These are phyloP conservation scores for Thoreauomyces humboldtii DNA, from an alignment of 192 early-diverging fungal species.

Conservation along the genomic window DNA sequence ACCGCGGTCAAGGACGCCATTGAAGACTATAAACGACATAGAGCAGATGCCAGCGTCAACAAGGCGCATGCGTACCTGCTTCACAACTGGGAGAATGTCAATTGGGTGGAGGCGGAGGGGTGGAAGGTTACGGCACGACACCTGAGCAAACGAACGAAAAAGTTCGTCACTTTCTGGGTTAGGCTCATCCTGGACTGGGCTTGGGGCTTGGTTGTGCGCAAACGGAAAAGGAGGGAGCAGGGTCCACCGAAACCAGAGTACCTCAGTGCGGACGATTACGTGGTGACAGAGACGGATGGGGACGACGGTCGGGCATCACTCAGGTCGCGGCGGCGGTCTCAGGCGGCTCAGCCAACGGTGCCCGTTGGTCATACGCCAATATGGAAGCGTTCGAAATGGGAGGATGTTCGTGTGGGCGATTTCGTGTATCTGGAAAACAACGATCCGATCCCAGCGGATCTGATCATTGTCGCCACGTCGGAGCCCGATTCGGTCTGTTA, in stretches of 20 bases:
- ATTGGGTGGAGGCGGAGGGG: constrained; percentile 35
- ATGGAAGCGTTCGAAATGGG: constrained; percentile 44
- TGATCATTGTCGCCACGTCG: constrained; percentile 75
- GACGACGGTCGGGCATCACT: too few species aligned
- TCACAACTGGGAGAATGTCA: constrained; percentile 60
- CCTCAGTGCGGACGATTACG: constrained; percentile 16
- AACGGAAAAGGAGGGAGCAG: neutral
- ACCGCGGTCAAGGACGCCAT: constrained; percentile 69
- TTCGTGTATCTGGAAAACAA: constrained; percentile 79
- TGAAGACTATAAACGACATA: constrained; percentile 86
- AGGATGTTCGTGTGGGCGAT: constrained; percentile 73
- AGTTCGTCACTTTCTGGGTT: neutral
- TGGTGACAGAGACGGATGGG: neutral
- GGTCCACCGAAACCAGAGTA: constrained; percentile 1
- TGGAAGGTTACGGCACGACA: constrained; percentile 6
- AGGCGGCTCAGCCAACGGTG: too few species aligned
- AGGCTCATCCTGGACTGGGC: neutral
- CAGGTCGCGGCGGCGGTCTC: too few species aligned
- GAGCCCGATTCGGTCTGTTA: constrained; percentile 76
- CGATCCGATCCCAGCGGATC: constrained; percentile 82
- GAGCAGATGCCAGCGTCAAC: constrained; percentile 82
- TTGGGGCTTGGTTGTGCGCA: neutral
- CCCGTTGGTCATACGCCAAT: neutral
- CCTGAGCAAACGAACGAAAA: neutral
- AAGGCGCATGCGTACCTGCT: constrained; percentile 60